Conservation (phyloP, 495 filamentous ascomycete species). For the Ramalina peruviana region DNA sequence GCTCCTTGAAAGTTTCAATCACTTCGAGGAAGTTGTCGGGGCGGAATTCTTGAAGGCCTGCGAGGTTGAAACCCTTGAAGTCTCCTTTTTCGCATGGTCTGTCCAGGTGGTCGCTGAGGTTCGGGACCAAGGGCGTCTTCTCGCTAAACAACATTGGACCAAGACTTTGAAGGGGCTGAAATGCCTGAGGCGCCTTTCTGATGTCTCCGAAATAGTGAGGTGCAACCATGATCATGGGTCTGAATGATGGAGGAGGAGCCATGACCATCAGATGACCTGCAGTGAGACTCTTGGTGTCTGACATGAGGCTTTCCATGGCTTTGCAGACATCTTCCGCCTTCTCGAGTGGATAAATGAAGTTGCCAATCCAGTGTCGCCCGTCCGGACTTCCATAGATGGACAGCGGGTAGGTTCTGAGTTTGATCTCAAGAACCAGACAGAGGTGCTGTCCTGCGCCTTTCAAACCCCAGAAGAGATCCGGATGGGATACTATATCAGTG, state of each 20-base stretch:
- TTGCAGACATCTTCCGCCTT: constrained; percentile 13
- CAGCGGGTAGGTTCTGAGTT: constrained; percentile 15
- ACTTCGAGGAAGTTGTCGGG: constrained; percentile 7
- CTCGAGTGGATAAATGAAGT: constrained; percentile 16
- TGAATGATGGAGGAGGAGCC: constrained; percentile 10
- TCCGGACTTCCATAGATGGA: constrained; percentile 4
- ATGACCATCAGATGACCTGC: constrained; percentile 18
- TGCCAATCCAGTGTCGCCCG: constrained; percentile 14
- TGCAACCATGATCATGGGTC: constrained; percentile 5
- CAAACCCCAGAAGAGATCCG: constrained; percentile 35
- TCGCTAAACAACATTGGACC: constrained; percentile 4
- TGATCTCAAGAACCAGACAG: constrained; percentile 28
- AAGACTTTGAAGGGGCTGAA: constrained; percentile 8
- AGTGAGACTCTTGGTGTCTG: constrained; percentile 7
- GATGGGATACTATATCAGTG: constrained; percentile 14
- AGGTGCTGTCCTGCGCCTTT: constrained; percentile 42
- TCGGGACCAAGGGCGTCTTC: constrained; percentile 2
- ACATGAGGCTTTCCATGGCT: constrained; percentile 11
- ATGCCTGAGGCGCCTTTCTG: constrained; percentile 8
- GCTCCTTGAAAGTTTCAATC: constrained; percentile 9
- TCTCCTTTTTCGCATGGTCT: constrained; percentile 12
- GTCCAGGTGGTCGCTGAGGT: constrained; percentile 12
- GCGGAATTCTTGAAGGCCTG: constrained; percentile 10
- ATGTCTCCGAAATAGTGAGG: constrained; percentile 11
- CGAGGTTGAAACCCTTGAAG: constrained; percentile 13